Percentiles rank a stretch among this genome's conserved stretches.
Evolutionary conservation across 345 rosid species (phyloP).

Genomic region (Corymbia maculata): DNA sequence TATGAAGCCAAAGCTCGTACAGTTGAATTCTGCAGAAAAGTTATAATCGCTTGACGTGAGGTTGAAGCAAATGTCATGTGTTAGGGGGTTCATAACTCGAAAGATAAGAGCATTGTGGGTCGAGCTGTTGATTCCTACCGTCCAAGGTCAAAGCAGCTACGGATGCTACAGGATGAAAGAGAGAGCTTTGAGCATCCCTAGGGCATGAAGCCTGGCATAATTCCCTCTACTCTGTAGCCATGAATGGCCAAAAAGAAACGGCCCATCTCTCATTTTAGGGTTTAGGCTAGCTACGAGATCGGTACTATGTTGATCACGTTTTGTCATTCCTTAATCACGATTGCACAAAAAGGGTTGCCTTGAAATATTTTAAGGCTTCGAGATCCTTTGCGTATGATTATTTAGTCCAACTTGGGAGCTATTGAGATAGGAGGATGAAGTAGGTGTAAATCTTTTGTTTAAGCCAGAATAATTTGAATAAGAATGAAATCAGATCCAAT

Average conservation of each 20-base stretch:
- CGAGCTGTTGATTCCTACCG: background rate
- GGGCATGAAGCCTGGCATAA: background rate
- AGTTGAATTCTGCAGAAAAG: background rate
- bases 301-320: background rate
- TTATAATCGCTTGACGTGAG: background rate
- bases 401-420: background rate
- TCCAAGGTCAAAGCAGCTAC: background rate
- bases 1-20: background rate
- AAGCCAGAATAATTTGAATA: background rate
- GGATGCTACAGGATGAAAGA: background rate
- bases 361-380: background rate
- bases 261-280: background rate
- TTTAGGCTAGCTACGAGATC: background rate
- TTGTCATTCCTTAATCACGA: background rate
- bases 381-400: background rate
- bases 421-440: background rate
- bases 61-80: background rate
- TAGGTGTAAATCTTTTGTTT: background rate
- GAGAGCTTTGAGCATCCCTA: background rate
- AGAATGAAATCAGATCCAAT: background rate
- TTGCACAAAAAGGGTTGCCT: background rate
- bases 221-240: constrained; percentile 1
- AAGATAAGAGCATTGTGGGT: background rate
- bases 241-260: background rate
- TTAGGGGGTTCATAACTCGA: background rate